Conservation (phyloP, 225 moss, liverwort and hornwort genomes). For the Asterella californica region DNA sequence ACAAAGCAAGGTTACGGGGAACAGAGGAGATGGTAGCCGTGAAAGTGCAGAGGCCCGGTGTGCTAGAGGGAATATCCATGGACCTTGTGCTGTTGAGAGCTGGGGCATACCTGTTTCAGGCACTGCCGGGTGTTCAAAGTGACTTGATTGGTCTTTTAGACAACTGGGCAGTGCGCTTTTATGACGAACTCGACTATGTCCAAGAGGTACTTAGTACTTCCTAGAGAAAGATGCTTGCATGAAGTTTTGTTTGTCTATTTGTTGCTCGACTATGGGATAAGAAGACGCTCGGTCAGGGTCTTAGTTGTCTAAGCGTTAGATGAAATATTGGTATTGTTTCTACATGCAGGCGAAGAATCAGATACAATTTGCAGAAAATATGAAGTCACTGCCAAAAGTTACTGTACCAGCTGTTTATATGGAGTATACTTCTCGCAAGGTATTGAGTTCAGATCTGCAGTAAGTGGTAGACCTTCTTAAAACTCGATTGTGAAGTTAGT, state of each 20-base stretch:
- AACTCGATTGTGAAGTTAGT: too few relatives aligned
- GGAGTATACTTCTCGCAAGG: constrained; percentile 81
- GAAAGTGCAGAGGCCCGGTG: constrained; percentile 92
- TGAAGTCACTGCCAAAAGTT: constrained; percentile 78
- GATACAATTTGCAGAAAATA: constrained; percentile 71
- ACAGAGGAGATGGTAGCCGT: constrained; percentile 66
- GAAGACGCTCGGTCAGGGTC: not conserved
- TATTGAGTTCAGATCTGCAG: constrained; percentile 19
- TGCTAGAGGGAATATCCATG: constrained; percentile 83
- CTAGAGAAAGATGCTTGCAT: not conserved
- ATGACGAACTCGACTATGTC: constrained; percentile 92
- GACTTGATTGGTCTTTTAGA: constrained; percentile 83
- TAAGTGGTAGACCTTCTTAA: not conserved
- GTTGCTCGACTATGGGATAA: not conserved
- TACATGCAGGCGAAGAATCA: constrained; percentile 66
- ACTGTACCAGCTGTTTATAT: constrained; percentile 80
- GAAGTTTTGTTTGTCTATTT: not conserved
- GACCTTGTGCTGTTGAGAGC: constrained; percentile 73
- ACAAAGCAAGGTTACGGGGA: constrained; percentile 65
- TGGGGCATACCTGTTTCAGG: constrained; percentile 55
- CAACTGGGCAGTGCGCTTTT: constrained; percentile 92
- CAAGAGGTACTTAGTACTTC: constrained; percentile 60
- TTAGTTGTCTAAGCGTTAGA: not conserved
- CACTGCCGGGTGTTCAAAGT: constrained; percentile 65
- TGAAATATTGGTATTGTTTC: not conserved